Conservation (phyloP, 129 eudicot species). For the Lonicera japonica region DNA sequence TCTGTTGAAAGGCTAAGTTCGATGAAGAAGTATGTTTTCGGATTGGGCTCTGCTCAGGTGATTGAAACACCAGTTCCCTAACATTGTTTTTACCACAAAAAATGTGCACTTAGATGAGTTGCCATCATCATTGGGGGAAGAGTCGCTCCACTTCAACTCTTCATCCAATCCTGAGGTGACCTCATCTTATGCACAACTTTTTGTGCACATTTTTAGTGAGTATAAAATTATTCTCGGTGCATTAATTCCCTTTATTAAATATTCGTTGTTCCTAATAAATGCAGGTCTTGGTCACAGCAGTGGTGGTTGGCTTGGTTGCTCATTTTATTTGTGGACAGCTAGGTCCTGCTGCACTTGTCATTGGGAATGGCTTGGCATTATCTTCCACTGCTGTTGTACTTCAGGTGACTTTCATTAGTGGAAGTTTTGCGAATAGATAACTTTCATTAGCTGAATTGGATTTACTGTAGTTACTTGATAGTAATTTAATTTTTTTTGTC, state of each 20-base stretch:
- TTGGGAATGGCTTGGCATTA: constrained; percentile 95
- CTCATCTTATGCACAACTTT: too few species aligned
- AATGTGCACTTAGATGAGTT: too few species aligned
- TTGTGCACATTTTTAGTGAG: too few species aligned
- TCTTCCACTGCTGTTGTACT: constrained; percentile 99
- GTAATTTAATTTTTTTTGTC: neutral
- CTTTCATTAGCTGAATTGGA: too few species aligned
- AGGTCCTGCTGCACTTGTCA: constrained; percentile 95
- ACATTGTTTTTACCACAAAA: neutral
- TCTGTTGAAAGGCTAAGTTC: constrained; percentile 98
- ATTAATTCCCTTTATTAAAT: too few species aligned
- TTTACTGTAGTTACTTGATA: neutral
- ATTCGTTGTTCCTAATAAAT: constrained; percentile 8
- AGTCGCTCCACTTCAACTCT: too few species aligned
- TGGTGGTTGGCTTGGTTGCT: constrained; percentile 59
- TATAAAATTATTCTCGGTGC: too few species aligned
- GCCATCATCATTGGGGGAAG: too few species aligned
- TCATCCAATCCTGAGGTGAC: too few species aligned
- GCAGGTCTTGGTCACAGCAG: constrained; percentile 91
- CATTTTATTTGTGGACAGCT: constrained; percentile 65
- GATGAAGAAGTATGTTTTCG: constrained; percentile 99
- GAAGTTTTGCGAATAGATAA: neutral
- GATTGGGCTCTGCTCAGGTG: constrained; percentile 98
- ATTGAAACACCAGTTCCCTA: constrained; percentile 10
- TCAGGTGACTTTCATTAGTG: constrained; percentile 47